Evolutionary conservation across 2,329 filamentous ascomycete genomes (phyloP).

Genomic region (Clonostachys byssicola): DNA sequence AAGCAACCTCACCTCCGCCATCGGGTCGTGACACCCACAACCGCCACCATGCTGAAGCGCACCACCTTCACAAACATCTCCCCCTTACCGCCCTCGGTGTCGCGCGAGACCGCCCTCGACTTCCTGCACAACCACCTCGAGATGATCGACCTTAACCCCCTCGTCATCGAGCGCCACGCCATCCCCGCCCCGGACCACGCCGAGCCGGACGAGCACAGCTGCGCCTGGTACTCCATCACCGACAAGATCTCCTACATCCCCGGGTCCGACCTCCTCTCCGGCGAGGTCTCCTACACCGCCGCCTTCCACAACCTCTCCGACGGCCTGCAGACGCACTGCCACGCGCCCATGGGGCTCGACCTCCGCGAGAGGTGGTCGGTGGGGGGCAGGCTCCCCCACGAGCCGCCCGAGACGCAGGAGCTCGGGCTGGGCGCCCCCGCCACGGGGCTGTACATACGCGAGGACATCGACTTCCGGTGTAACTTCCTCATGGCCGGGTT

Average conservation of each 20-base stretch:
- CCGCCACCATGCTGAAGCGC: constrained; percentile 58
- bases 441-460: constrained; percentile 73
- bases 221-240: constrained; percentile 74
- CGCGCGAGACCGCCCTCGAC: constrained; percentile 65
- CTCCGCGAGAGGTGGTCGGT: constrained; percentile 77
- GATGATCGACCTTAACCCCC: constrained; percentile 86
- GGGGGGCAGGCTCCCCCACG: constrained; percentile 66
- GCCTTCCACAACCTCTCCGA: constrained; percentile 72
- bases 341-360: constrained; percentile 77
- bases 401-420: constrained; percentile 62
- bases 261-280: constrained; percentile 57
- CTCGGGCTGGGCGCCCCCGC: constrained; percentile 61
- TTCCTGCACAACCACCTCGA: constrained; percentile 74
- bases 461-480: constrained; percentile 79
- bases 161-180: constrained; percentile 67
- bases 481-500: constrained; percentile 73
- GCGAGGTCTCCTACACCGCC: constrained; percentile 72
- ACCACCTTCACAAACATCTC: constrained; percentile 75
- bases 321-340: constrained; percentile 78
- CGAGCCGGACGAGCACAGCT: constrained; percentile 65
- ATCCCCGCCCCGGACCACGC: constrained; percentile 66
- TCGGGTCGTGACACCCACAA: background rate
- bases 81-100: constrained; percentile 65
- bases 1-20: too few species aligned
- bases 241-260: constrained; percentile 76